Base-by-base conservation (phyloP, 306 rosid genomes). In the Trifolium dubium region DNA sequence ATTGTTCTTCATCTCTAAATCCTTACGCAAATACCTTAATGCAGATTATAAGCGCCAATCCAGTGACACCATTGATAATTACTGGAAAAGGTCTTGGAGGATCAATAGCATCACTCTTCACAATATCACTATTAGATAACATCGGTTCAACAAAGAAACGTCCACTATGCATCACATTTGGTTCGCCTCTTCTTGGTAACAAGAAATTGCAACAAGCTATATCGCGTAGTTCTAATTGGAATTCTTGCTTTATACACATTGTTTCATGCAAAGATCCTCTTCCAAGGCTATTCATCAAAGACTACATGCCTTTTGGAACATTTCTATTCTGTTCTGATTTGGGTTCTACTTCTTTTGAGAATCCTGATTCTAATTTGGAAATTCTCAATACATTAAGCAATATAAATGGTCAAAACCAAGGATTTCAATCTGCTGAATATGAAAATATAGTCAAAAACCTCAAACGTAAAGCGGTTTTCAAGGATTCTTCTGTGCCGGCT, bases 91-190 rank as follows among this genome's bases (percentile, higher is more conserved):
- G 61, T 49, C 61, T 85, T 23, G 96, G 92, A 67, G 96, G 97
- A 64, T 35, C 84, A 18, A 62, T 89, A 41, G 97, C 97, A 65
- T 83, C 92, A 23, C 87, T 89, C 50, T 86, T 92, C 83, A 88
- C 92, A 8, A 17, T 89, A 9, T 88, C 84, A 77, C 83, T 89
- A 11, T 83, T 92, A 8, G 79, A 83, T 28, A 41, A 28, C 73
- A 35, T 83, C 1, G 49, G 77, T 34, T 76, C 69, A 15, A 82
- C 53, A 3, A 40, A 55, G 31, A 86, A 86, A 11, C 73, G 71
- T 44, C 93, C 90, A 30, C 75, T 85, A 50, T 92, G 96, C 71
- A 72, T 92, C 74, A 92, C 97, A 75, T 92, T 73, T 35, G 96
- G 90, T 51, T 88, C 97, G 1, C 92, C 93, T 2, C 86, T 89